Evolutionary conservation across 2,329 filamentous ascomycete genomes (phyloP), one percentile per base, ranked within the genome.

Genomic region (Aspergillus texensis): DNA sequence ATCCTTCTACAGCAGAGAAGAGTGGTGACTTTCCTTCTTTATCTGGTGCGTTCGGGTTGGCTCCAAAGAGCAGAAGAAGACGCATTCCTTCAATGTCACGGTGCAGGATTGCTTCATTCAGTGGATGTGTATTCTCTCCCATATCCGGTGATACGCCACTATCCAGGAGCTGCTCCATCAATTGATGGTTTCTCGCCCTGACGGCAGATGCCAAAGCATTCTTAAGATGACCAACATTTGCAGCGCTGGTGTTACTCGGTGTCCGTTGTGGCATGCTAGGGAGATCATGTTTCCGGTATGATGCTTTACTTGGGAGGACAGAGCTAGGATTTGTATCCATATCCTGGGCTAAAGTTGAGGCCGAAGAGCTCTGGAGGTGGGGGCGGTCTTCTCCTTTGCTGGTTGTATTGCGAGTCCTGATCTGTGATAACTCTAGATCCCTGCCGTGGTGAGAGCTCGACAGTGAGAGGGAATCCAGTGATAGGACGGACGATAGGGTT

Each of bases 161-260:
- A 67, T 88, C 84, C 4, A 89, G 79, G 8, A 89, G 78, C 70
- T 88, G 84, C 74, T 86, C 83, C 1, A 88, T 74, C 41, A 85
- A 74, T 68, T 84, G 84, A 70, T 86, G 83, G 68, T 89, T 88
- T 68, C 80, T 83, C 41, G 80, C 79, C n/a, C 85, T 82, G 14
- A 89, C 80, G 4, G 87, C 86, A 8, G 82, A 80, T 2, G 85
- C 70, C 0, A 89, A 78, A 3, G 84, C 81, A 2, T 55, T 62
- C 12, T 61, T 52, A 4, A 64, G 19, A 16, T 58, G 62, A 6
- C 59, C 57, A 10, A 57, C 62, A 16, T 45, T 59, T 2, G 62
- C 59, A 3, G 59, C 62, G 24, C 62, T 64, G 1, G 59, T 64
- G n/a, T 61, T 54, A 16, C 62, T 64, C 10, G 62, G 62, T 21